These are phyloP conservation scores for Pseudozyma sp. DNA, from an alignment of 1,284 basidiomycete species.

Conservation along the genomic window DNA sequence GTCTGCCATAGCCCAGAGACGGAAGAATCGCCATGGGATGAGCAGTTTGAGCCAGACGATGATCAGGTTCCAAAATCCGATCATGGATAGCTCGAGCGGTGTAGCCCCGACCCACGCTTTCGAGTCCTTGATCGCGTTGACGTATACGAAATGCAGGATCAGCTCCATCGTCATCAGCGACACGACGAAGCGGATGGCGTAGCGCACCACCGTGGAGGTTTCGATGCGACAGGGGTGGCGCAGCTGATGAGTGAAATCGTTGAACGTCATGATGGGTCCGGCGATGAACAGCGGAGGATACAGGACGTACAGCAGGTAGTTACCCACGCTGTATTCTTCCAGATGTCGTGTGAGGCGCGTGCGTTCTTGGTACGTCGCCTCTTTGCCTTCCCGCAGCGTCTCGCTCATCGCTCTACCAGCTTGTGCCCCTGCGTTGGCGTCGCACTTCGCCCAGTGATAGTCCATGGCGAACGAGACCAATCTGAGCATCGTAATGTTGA, in stretches of 20 bases:
- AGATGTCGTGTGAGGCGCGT: conserved; percentile 50
- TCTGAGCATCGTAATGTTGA: conserved; percentile 97
- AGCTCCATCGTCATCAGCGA: conserved; percentile 88
- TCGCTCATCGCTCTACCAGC: conserved; percentile 20
- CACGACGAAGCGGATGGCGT: conserved; percentile 79
- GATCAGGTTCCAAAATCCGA: conserved; percentile 97
- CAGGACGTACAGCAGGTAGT: conserved; percentile 80
- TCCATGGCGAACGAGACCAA: conserved; percentile 93
- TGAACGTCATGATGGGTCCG: conserved; percentile 95
- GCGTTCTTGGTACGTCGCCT: conserved; percentile 40
- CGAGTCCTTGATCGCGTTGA: conserved; percentile 93
- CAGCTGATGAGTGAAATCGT: conserved; percentile 93
- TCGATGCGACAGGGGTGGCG: conserved; percentile 25
- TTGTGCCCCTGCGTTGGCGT: conserved; percentile 70
- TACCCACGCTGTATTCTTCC: conserved; percentile 73
- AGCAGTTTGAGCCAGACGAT: conserved; percentile 99
- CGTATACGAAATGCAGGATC: conserved; percentile 93
- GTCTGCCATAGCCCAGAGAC: conserved; percentile 90
- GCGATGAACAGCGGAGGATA: conserved; percentile 96
- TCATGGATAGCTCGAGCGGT: conserved; percentile 86
- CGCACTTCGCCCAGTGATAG: conserved; percentile 77
- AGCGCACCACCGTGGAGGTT: conserved; percentile 70
- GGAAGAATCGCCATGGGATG: conserved; percentile 96
- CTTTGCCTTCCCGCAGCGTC: conserved; percentile 12
- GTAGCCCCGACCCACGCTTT: conserved; percentile 78